These are phyloP conservation scores for Irpex sp. DNA, from an alignment of 1,284 basidiomycete genomes.

Conservation along the genomic window DNA sequence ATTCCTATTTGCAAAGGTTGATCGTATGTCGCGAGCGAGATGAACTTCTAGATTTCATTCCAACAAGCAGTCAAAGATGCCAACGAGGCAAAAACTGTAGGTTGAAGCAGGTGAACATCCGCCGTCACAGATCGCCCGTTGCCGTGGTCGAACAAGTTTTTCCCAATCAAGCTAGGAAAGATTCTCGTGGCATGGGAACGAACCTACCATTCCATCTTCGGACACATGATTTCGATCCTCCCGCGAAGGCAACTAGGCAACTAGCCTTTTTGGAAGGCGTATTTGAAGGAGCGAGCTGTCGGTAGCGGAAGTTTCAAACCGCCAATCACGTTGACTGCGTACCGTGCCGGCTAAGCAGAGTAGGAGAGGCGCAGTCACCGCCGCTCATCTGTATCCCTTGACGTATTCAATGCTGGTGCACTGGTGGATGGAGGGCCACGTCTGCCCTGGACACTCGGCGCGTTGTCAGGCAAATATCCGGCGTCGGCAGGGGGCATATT, in stretches of 20 bases:
- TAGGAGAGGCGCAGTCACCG: background rate
- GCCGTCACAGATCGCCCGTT: background rate
- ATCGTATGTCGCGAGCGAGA: background rate
- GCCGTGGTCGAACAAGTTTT: background rate
- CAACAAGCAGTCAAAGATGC: background rate
- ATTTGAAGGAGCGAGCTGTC: background rate
- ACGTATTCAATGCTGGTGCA: background rate
- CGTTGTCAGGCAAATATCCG: background rate
- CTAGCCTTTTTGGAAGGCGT: background rate
- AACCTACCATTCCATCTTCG: background rate
- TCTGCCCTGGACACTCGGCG: background rate
- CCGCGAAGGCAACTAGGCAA: constrained; percentile 7
- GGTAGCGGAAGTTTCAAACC: background rate
- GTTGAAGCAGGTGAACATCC: background rate
- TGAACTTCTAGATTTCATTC: background rate
- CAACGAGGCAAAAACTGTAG: background rate
- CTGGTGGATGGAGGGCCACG: background rate
- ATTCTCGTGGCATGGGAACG: constrained; percentile 1
- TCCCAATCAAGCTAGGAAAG: background rate
- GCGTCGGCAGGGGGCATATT: background rate
- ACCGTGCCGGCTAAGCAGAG: background rate
- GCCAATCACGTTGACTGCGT: background rate
- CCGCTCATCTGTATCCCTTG: background rate
- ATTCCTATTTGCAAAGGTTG: constrained; percentile 1
- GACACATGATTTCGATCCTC: constrained; percentile 8